phyloP scores from a whole-genome alignment of 2,329 filamentous ascomycete genomes.

The Fusarium sp. region DNA sequence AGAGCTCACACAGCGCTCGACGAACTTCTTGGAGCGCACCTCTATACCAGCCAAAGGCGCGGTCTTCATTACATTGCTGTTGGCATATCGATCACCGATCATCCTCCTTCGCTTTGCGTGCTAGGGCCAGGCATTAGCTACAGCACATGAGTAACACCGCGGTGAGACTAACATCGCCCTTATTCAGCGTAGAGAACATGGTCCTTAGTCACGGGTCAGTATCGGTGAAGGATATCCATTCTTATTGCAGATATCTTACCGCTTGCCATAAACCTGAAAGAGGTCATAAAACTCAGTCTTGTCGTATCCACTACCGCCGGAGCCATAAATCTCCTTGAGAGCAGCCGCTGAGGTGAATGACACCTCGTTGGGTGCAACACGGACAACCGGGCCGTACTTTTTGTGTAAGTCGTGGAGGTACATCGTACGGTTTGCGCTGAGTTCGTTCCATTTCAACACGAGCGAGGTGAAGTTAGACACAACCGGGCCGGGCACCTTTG shows the following conservation, averaged over 20 bases:
- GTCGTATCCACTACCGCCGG: constrained; percentile 72
- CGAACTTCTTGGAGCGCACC: constrained; percentile 67
- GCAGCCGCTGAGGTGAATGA: constrained; percentile 68
- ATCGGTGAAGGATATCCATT: too few species aligned
- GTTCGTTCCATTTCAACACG: constrained; percentile 67
- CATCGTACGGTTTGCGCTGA: constrained; percentile 62
- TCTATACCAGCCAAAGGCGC: constrained; percentile 68
- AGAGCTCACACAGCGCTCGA: constrained; percentile 63
- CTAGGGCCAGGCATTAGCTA: constrained; percentile 49
- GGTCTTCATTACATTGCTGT: constrained; percentile 72
- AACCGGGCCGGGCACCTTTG: constrained; percentile 61
- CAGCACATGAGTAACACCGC: not conserved
- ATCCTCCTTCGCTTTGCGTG: constrained; percentile 73
- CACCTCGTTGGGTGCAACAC: constrained; percentile 69
- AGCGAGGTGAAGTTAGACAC: constrained; percentile 63
- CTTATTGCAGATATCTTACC: constrained; percentile 52
- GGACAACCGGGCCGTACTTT: constrained; percentile 68
- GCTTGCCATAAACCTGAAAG: constrained; percentile 68
- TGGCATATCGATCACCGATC: constrained; percentile 76
- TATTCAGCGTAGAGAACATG: constrained; percentile 71
- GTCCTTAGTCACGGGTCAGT: constrained; percentile 54
- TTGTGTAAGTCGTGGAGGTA: constrained; percentile 69
- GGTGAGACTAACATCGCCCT: constrained; percentile 59
- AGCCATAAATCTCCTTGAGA: constrained; percentile 73
- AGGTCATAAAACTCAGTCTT: constrained; percentile 75